phyloP scores from a whole-genome alignment of 306 rosid species.

The Arachis hypogaea region DNA sequence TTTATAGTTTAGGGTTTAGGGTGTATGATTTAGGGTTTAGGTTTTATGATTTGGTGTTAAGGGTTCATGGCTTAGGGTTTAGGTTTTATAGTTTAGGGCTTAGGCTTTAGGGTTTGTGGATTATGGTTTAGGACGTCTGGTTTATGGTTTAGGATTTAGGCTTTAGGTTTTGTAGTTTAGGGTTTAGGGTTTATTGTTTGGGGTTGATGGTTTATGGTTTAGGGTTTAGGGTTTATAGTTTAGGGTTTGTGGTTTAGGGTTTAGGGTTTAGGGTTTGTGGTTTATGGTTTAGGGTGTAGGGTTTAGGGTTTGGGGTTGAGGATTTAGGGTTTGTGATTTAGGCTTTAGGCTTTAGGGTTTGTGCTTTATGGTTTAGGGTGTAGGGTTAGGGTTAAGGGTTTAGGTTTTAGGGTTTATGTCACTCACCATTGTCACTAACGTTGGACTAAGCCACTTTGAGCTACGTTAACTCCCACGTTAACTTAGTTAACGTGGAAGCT shows the following conservation, averaged over 20 bases:
- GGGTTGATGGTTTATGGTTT: conserved; percentile 22
- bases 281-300: background rate
- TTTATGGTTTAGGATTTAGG: conserved; percentile 31
- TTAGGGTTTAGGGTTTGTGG: background rate
- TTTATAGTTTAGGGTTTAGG: background rate
- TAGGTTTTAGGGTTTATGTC: background rate
- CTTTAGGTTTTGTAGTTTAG: background rate
- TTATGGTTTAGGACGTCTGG: conserved; percentile 29
- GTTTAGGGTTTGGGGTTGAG: background rate
- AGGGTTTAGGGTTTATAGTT: conserved; percentile 20
- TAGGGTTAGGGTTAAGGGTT: background rate
- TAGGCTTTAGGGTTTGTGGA: conserved; percentile 23
- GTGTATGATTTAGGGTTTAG: background rate
- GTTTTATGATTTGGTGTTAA: conserved; percentile 11
- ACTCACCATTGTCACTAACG: no score
- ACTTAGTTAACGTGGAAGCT: no score
- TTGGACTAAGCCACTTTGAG: background rate
- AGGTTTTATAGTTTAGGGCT: background rate
- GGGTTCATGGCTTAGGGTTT: conserved; percentile 22
- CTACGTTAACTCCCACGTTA: no score
- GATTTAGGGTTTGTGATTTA: background rate
- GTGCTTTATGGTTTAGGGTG: background rate
- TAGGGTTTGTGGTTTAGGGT: conserved; percentile 15
- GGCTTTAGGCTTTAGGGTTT: background rate
- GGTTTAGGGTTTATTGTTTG: conserved; percentile 15